Base-by-base conservation (phyloP, 495 filamentous ascomycete species). In the Aspergillus steynii region DNA sequence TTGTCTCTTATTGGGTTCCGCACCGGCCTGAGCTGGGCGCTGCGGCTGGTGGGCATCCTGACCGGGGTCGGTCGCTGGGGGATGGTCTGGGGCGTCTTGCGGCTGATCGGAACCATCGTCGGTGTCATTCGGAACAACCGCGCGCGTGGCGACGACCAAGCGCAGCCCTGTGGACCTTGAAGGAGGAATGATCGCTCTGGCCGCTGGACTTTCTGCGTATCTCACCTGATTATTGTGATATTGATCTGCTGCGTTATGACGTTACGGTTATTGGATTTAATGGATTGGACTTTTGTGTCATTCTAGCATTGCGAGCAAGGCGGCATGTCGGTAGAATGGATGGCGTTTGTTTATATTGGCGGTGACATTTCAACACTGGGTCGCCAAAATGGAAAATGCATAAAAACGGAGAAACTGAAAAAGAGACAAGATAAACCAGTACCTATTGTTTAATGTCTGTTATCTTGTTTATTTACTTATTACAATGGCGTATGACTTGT, bases 111-210 rank as follows among this genome's bases (percentile, higher is more conserved):
- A 68, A 71, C 25, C 76, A 79, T 66, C 63, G 74, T 26, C 67
- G 76, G 52, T 74, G 75, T 56, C 77, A 80, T 64, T 79, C 77
- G 28, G 76, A 79, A 52, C 74, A 76, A 57, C 77, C 77, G 46
- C 68, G 75, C 29, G 62, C 75, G 20, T 80, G 78, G 78, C 72
- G 71, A 42, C 63, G 68, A 49, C 78, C 76, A 4, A 76, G 74
- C 50, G 69, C 74, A 32, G 68, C 67, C 49, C 56, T 80, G 54
- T 80, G 75, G 74, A 71, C 76, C 14, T 61, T 80, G 26, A 34
- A 65, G 64, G 78, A 78, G 58, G 67, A 71, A 37, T 70, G 52
- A 65, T 50, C 34, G 52, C 28, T 50, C 12, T 29, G 9, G 37
- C 0, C 9, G 4, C 9, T 15, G 37, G 3, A 51, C 59, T 10